These are phyloP conservation scores for Gracilaria gracilis DNA, from an alignment of 23 red algal species.

Conservation along the genomic window DNA sequence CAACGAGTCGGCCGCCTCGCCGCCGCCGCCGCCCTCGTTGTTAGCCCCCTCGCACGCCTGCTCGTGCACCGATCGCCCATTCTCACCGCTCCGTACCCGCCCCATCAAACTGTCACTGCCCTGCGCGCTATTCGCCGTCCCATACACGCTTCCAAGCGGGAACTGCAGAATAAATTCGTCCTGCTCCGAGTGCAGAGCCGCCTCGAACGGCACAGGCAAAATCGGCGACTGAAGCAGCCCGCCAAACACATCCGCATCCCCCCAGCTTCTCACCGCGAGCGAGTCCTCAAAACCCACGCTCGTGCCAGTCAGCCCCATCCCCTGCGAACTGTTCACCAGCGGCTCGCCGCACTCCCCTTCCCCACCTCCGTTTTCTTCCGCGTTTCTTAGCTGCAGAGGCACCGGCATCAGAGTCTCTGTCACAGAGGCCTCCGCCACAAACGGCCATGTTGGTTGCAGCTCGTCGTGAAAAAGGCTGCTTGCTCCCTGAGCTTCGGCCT, in stretches of 20 bases:
- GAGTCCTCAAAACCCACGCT: background rate
- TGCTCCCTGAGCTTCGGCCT: background rate
- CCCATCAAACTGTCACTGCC: background rate
- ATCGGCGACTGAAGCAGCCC: background rate
- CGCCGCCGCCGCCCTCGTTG: background rate
- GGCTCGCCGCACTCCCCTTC: background rate
- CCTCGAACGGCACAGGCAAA: background rate
- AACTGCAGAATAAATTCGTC: background rate
- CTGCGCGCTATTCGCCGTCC: background rate
- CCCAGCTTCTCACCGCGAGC: background rate
- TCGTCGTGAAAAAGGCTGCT: background rate
- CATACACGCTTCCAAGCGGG: background rate
- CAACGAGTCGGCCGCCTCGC: background rate
- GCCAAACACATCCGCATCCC: background rate
- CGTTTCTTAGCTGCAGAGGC: no score
- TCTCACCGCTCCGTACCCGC: background rate
- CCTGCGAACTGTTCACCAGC: background rate
- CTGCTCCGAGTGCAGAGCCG: background rate
- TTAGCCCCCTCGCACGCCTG: background rate
- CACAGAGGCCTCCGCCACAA: background rate
- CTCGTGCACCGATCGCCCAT: background rate
- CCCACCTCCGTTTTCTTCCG: background rate
- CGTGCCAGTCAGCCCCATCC: background rate
- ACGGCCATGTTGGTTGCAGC: background rate
- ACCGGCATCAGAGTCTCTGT: background rate